Base-by-base conservation (phyloP, 805 yeast genomes). In the Ogataea parapolymorpha region DNA sequence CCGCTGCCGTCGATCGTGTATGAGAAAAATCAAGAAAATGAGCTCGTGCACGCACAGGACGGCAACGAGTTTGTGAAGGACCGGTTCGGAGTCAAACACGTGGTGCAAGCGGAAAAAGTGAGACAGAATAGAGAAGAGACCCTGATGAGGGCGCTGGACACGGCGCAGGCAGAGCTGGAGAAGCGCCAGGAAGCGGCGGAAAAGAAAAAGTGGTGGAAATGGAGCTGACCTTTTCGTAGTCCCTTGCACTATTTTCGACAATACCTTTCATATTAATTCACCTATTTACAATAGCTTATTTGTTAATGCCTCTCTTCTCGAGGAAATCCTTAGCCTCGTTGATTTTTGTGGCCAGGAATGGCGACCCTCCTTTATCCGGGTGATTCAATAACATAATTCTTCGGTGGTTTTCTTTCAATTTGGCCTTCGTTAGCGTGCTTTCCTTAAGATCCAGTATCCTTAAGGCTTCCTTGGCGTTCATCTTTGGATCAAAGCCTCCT, bases 281-380 rank as follows among this genome's bases (percentile, higher is more conserved):
- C 30, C 20, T 38, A 41, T 35, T 18, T 35, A 35, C 39, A 35
- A 12, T 29, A 17, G 14, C 25, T 41, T 45, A 63, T 58, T 62
- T 63, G 39, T 52, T 53, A 26, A 75, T 73, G 27, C 80, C 81
- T 58, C 81, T 75, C 61, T 82, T 81, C 44, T 79, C 82, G 59
- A 86, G 67, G 54, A 84, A 76, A 54, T 87, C 95, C 57, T 83
- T 82, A 20, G 97, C 96, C 66, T 90, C 96, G 61, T 90, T 90
- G 46, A 90, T 83, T 69, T 90, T 90, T 44, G 90, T 81, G 34
- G 97, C 96, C 62, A 90, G 62, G 55, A 76, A 88, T 20, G 95
- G 85, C 9, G 95, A 83, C 2, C 97, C 97, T 25, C 96, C 96
- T 59, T 81, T 85, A 68, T 90, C 97, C 9, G 97, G 97, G 59